phyloP scores from a whole-genome alignment of 352 stramenopile species.

The Phytophthora colocasiae region DNA sequence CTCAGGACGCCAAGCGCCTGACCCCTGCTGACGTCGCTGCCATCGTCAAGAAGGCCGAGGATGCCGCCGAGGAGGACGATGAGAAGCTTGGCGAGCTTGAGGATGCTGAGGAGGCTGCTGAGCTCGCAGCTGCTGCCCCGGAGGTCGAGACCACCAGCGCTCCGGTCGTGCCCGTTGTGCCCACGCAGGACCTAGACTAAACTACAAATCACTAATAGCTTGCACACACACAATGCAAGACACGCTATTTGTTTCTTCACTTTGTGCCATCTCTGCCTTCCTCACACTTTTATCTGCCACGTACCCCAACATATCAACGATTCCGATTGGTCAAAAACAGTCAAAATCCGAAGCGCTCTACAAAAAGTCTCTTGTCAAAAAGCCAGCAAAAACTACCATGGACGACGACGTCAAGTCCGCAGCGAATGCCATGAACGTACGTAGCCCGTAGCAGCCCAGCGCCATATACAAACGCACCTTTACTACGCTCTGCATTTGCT shows the following conservation, averaged over 20 bases:
- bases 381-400: slow-evolving; percentile 34
- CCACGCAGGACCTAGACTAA: slow-evolving; percentile 88
- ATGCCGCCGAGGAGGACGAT: slow-evolving; percentile 85
- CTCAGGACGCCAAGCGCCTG: slow-evolving; percentile 77
- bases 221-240: slow-evolving; percentile 37
- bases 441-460: slow-evolving; percentile 7
- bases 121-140: slow-evolving; percentile 43
- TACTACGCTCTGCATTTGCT: background rate
- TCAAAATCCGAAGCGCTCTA: slow-evolving; percentile 7
- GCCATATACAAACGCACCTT: background rate
- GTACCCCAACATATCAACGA: background rate
- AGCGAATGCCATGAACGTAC: slow-evolving; percentile 62
- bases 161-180: slow-evolving; percentile 43
- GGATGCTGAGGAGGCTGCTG: slow-evolving; percentile 60
- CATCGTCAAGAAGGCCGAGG: slow-evolving; percentile 88
- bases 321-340: slow-evolving; percentile 39
- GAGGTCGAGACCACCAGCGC: slow-evolving; percentile 36
- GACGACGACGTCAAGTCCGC: slow-evolving; percentile 61
- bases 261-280: background rate
- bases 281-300: slow-evolving; percentile 10
- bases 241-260: slow-evolving; percentile 33
- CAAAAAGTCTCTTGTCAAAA: slow-evolving; percentile 24
- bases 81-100: slow-evolving; percentile 80
- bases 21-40: slow-evolving; percentile 67
- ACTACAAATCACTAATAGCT: slow-evolving; percentile 48